Evolutionary conservation across 179 eudicot genomes (phyloP).

Genomic region (Silene coronaria): DNA sequence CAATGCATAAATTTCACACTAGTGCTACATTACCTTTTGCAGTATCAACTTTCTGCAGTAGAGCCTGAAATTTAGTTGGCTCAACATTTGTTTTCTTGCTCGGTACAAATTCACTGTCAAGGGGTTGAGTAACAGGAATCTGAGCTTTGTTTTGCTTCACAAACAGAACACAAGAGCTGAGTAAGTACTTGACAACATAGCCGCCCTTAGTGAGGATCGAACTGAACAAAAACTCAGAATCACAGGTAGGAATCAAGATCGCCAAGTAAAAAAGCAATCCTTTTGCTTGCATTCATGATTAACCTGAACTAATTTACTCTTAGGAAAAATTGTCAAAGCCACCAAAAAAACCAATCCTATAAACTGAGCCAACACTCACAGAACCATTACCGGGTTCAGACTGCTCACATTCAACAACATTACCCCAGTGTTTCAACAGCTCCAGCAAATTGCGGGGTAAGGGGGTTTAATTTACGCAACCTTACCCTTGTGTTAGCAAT

Average conservation of each 20-base stretch:
- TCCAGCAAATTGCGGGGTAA: not conserved
- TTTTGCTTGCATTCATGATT: not conserved
- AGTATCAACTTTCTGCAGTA: constrained; percentile 68
- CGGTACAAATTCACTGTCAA: constrained; percentile 73
- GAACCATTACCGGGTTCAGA: not conserved
- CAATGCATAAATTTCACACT: not conserved
- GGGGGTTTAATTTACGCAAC: not conserved
- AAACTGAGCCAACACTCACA: not conserved
- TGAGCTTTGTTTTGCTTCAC: constrained; percentile 72
- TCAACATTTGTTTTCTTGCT: constrained; percentile 69
- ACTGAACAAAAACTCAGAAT: not conserved
- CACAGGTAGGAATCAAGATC: not conserved
- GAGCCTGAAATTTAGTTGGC: constrained; percentile 56
- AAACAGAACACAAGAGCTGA: constrained; percentile 11
- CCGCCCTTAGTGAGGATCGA: not conserved
- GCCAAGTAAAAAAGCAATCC: not conserved
- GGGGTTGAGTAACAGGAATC: constrained; percentile 75
- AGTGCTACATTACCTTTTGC: constrained; percentile 44
- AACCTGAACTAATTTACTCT: not conserved
- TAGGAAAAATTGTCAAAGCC: not conserved
- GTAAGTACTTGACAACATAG: not conserved
- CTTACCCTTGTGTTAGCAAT: too few relatives aligned
- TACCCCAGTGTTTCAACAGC: too few relatives aligned
- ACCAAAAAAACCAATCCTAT: not conserved
- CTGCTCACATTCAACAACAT: not conserved